Percentiles rank a stretch among this genome's conserved stretches.
Evolutionary conservation across 768 basidiomycete species (phyloP).

Genomic region (Mycena albidolilacea): DNA sequence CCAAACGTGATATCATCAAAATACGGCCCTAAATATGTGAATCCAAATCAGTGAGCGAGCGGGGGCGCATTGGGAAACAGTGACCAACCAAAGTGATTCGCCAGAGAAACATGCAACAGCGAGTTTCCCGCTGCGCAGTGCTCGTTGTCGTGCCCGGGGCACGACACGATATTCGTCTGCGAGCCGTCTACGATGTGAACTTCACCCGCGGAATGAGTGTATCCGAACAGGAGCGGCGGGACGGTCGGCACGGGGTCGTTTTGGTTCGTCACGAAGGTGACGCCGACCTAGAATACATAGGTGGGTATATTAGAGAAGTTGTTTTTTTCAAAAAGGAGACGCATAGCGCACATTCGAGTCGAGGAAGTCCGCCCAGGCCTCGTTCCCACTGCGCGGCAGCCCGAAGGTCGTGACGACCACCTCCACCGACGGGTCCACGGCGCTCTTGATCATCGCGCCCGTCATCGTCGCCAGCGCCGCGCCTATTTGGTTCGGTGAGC

Average conservation of each 20-base stretch:
- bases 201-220: constrained; percentile 50
- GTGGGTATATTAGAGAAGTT: background rate
- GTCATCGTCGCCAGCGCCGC: constrained; percentile 64
- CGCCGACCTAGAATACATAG: constrained; percentile 41
- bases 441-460: constrained; percentile 55
- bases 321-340: background rate
- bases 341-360: constrained; percentile 48
- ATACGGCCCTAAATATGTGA: constrained; percentile 44
- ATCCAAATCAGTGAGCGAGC: constrained; percentile 29
- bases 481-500: constrained; percentile 38
- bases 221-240: constrained; percentile 54
- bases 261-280: constrained; percentile 55
- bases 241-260: constrained; percentile 58
- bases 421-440: constrained; percentile 50
- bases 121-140: constrained; percentile 17
- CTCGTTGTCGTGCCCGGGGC: constrained; percentile 58
- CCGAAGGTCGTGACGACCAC: constrained; percentile 57
- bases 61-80: constrained; percentile 12
- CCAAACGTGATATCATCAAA: constrained; percentile 50
- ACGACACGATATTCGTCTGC: constrained; percentile 49
- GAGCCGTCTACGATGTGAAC: constrained; percentile 52
- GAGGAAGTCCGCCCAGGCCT: constrained; percentile 60
- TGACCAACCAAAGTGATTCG: constrained; percentile 44
- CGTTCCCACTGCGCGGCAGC: constrained; percentile 61
- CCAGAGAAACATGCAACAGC: constrained; percentile 1